Evolutionary conservation across 176 grass and related monocot genomes (phyloP).

Genomic region (Ensete glaucum): DNA sequence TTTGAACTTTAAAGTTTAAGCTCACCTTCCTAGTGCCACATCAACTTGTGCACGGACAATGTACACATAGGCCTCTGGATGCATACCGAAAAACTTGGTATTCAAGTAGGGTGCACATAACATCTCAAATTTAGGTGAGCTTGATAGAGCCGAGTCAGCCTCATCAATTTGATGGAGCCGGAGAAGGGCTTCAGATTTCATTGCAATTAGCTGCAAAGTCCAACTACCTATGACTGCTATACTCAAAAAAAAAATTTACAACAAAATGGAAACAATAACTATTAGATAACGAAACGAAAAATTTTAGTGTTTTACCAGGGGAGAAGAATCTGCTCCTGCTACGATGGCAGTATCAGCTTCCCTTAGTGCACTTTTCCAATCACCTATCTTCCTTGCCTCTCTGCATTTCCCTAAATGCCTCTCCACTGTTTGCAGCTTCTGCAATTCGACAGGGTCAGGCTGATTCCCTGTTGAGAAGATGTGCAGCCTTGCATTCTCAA

Average conservation of each 20-base stretch:
- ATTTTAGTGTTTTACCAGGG: neutral
- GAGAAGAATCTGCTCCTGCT: conserved; percentile 14
- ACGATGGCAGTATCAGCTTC: conserved; percentile 9
- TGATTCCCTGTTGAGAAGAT: neutral
- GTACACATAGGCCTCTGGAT: neutral
- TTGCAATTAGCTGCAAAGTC: conserved; percentile 10
- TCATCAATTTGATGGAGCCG: conserved; percentile 2
- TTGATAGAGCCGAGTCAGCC: neutral
- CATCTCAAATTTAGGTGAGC: neutral
- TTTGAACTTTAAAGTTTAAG: neutral
- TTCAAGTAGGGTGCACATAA: neutral
- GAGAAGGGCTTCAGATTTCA: conserved; percentile 14
- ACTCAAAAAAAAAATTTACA: too few species aligned
- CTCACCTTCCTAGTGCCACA: conserved; percentile 14
- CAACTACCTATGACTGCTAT: neutral
- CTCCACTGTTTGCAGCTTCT: conserved; percentile 5
- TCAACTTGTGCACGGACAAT: conserved; percentile 12
- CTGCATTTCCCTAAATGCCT: neutral
- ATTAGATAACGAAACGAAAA: too few species aligned
- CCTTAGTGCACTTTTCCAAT: conserved; percentile 18
- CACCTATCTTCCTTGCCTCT: conserved; percentile 3
- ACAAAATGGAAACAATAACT: neutral
- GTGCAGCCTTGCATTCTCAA: neutral
- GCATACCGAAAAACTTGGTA: conserved; percentile 1
- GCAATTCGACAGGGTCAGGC: neutral